Evolutionary conservation across 352 stramenopile species (phyloP).

Genomic region (Stramenopiles sp.): DNA sequence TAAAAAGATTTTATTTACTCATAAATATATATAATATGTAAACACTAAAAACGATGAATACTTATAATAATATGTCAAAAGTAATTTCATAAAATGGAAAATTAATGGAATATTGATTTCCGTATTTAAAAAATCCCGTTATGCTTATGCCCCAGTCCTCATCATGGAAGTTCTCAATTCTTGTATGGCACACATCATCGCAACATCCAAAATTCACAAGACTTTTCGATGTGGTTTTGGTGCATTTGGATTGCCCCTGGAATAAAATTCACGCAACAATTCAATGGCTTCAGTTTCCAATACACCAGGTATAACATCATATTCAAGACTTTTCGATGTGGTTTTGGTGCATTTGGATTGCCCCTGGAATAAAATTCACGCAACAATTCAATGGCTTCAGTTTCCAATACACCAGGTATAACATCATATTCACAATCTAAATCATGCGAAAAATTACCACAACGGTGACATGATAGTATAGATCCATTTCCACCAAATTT

Average conservation of each 20-base stretch:
- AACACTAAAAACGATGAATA: no score
- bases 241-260: slow-evolving; percentile 52
- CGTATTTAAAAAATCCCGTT: no score
- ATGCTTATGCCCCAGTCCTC: no score
- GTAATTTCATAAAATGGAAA: no score
- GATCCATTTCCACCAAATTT: slow-evolving; percentile 73
- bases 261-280: slow-evolving; percentile 63
- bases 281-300: slow-evolving; percentile 53
- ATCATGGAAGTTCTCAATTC: no score
- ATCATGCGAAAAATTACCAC: slow-evolving; percentile 17
- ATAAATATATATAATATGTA: no score
- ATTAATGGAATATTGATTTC: no score
- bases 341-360: slow-evolving; percentile 10
- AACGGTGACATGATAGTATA: slow-evolving; percentile 47
- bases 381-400: slow-evolving; percentile 3
- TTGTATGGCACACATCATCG: no score
- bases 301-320: slow-evolving; percentile 38
- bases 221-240: slow-evolving; percentile 9
- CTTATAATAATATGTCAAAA: no score
- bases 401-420: background rate
- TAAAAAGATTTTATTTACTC: no score
- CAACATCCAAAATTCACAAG: no score
- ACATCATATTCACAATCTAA: background rate
- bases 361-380: slow-evolving; percentile 5
- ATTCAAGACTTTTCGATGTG: slow-evolving; percentile 34